phyloP scores from a whole-genome alignment of 139 green algal species.

The Tetradesmus obliquus region DNA sequence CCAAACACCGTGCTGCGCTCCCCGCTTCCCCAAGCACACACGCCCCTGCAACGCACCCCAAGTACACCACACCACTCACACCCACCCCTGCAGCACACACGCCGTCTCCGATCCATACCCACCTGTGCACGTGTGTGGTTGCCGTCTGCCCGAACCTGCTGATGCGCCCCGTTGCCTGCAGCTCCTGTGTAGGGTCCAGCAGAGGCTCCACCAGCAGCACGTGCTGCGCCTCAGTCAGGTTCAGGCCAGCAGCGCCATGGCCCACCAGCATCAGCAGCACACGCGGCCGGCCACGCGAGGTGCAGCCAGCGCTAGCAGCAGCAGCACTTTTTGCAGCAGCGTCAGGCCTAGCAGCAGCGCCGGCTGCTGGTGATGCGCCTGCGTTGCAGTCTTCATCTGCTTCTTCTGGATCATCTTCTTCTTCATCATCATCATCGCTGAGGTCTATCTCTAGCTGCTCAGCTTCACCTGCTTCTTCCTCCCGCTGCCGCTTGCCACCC shows the following conservation, averaged over 20 bases:
- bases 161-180: constrained; percentile 77
- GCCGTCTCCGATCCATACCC: neutral
- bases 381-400: neutral
- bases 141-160: constrained; percentile 80
- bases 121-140: constrained; percentile 76
- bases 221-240: constrained; percentile 89
- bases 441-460: neutral
- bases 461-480: neutral
- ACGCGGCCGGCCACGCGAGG: constrained; percentile 13
- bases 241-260: constrained; percentile 81
- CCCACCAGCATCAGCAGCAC: constrained; percentile 85
- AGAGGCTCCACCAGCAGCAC: constrained; percentile 87
- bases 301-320: neutral
- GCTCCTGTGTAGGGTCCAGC: constrained; percentile 42
- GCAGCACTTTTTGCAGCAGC: neutral
- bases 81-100: neutral
- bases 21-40: neutral
- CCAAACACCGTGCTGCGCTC: no score
- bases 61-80: neutral
- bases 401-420: neutral
- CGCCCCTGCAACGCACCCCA: neutral
- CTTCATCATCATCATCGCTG: neutral
- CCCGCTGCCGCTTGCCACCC: neutral
- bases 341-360: neutral
- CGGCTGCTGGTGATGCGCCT: neutral